A percentile compares a stretch with the other conserved stretches of the same genome.
These are phyloP conservation scores for Entomortierella lignicola DNA, from an alignment of 192 early-diverging fungal species.

Conservation along the genomic window DNA sequence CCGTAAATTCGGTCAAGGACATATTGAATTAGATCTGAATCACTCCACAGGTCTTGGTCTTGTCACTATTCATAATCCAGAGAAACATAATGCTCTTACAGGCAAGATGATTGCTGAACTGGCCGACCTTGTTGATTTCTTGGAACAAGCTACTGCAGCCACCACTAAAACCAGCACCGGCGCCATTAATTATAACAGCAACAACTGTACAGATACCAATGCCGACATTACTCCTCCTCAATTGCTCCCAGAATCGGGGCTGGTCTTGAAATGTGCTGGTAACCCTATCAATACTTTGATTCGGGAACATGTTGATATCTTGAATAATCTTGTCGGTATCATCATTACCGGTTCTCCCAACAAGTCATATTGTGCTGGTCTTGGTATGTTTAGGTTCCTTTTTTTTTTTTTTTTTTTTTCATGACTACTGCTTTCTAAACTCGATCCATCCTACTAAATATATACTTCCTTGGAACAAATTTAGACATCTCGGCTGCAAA, in stretches of 20 bases:
- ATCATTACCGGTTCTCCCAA: slow-evolving; percentile 54
- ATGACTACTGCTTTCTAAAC: too few relatives aligned
- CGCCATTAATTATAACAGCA: too few relatives aligned
- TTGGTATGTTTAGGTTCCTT: slow-evolving; percentile 45
- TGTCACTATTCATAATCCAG: slow-evolving; percentile 56
- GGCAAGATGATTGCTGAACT: slow-evolving; percentile 75
- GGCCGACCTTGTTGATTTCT: slow-evolving; percentile 59
- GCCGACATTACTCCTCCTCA: background rate
- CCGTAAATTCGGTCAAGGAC: slow-evolving; percentile 54
- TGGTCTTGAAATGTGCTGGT: slow-evolving; percentile 32
- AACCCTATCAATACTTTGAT: background rate
- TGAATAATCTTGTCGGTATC: slow-evolving; percentile 50
- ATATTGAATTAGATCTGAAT: slow-evolving; percentile 47
- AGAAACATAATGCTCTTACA: slow-evolving; percentile 65
- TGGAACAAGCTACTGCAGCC: slow-evolving; percentile 49
- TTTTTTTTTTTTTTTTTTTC: background rate
- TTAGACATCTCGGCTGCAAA: slow-evolving; percentile 65
- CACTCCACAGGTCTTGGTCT: slow-evolving; percentile 58
- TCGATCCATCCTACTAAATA: too few relatives aligned
- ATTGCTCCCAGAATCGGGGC: slow-evolving; percentile 29
- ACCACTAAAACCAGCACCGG: too few relatives aligned
- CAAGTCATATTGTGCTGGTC: slow-evolving; percentile 62
- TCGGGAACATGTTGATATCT: background rate
- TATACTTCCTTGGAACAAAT: too few relatives aligned
- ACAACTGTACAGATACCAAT: background rate